Percentiles rank a stretch among this genome's conserved stretches.
Evolutionary conservation across 352 stramenopile species (phyloP).

Genomic region (Discostella stelligera): DNA sequence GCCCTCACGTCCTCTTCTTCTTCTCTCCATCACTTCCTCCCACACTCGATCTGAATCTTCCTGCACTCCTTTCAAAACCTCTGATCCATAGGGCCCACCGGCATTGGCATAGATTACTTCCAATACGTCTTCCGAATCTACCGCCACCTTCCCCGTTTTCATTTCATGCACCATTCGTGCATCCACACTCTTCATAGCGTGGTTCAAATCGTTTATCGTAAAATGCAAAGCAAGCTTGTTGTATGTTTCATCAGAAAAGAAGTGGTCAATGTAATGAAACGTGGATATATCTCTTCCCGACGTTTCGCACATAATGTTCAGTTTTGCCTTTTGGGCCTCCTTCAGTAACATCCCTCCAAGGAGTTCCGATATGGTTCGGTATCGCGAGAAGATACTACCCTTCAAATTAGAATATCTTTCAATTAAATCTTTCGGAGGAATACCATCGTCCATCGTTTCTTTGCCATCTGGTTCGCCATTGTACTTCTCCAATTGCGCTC

Average conservation of each 20-base stretch:
- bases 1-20: conserved; percentile 5
- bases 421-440: conserved; percentile 48
- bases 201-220: conserved; percentile 78
- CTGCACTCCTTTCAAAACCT: conserved; percentile 69
- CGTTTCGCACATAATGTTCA: conserved; percentile 81
- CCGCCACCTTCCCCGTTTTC: conserved; percentile 43
- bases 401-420: conserved; percentile 74
- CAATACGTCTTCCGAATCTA: conserved; percentile 43
- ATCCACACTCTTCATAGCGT: conserved; percentile 75
- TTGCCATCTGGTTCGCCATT: background rate
- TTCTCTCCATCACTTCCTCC: conserved; percentile 49
- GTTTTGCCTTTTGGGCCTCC: conserved; percentile 57
- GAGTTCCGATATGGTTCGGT: conserved; percentile 77
- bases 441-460: background rate
- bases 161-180: conserved; percentile 80
- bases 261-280: conserved; percentile 82
- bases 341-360: conserved; percentile 68
- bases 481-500: conserved; percentile 30
- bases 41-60: conserved; percentile 73
- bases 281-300: conserved; percentile 79
- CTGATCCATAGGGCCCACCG: conserved; percentile 78
- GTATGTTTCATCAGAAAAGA: conserved; percentile 70
- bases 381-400: conserved; percentile 78
- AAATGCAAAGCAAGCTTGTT: conserved; percentile 82
- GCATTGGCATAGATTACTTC: conserved; percentile 76